Conservation (phyloP, 2,329 filamentous ascomycete genomes). For the Aschersonia sp. region DNA sequence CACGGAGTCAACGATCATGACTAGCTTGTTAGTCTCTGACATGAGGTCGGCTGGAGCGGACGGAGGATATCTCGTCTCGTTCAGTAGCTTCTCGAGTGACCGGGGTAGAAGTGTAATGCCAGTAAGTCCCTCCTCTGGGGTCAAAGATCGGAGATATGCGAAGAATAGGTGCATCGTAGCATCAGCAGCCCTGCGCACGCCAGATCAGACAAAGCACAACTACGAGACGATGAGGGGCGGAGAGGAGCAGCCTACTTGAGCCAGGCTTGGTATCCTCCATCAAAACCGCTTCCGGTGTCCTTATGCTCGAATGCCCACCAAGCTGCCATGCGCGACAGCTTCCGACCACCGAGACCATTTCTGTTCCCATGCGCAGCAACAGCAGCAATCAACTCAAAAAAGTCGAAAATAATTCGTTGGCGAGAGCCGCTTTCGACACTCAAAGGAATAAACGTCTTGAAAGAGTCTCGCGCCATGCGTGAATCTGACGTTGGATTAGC, state of each 20-base stretch:
- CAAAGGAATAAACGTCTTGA: slow-evolving; percentile 90
- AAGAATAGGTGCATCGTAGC: slow-evolving; percentile 97
- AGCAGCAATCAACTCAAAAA: slow-evolving; percentile 85
- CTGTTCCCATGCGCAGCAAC: slow-evolving; percentile 85
- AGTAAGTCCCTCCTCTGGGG: slow-evolving; percentile 63
- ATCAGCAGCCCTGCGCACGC: slow-evolving; percentile 59
- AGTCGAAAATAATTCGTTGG: slow-evolving; percentile 84
- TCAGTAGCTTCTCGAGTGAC: slow-evolving; percentile 78
- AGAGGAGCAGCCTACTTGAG: background rate
- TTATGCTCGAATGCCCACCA: slow-evolving; percentile 98
- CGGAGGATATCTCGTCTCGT: slow-evolving; percentile 90
- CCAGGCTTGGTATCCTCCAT: slow-evolving; percentile 87
- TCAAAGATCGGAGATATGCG: slow-evolving; percentile 80
- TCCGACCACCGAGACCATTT: slow-evolving; percentile 85
- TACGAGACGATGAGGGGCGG: too few relatives aligned
- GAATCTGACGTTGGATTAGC: slow-evolving; percentile 50
- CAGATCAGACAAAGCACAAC: slow-evolving; percentile 1
- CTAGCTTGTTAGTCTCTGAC: slow-evolving; percentile 70
- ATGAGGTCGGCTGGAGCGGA: slow-evolving; percentile 63
- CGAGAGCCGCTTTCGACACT: slow-evolving; percentile 80
- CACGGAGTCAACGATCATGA: slow-evolving; percentile 93
- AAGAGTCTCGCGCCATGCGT: slow-evolving; percentile 79
- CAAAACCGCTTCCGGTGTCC: slow-evolving; percentile 81
- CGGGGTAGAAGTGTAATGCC: slow-evolving; percentile 79
- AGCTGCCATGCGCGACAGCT: slow-evolving; percentile 85